These are phyloP conservation scores for Torulaspora microellipsoides DNA, from an alignment of 805 yeast species.

Conservation along the genomic window DNA sequence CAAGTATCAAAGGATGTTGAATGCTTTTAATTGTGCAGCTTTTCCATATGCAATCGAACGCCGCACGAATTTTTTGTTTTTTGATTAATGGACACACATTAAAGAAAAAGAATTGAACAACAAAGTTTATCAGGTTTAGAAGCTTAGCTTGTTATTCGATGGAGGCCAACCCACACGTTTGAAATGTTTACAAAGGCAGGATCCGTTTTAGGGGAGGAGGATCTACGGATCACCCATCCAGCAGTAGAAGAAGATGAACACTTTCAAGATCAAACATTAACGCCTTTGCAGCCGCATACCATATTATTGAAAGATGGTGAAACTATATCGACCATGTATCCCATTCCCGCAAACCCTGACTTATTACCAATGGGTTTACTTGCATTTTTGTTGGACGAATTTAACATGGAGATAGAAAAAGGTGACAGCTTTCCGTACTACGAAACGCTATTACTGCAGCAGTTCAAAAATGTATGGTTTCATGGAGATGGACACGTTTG, in stretches of 20 bases:
- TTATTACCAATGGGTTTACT: conserved; percentile 69
- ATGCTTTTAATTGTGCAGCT: too few species aligned
- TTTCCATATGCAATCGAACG: too few species aligned
- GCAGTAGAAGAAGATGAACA: conserved; percentile 1
- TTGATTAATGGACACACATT: too few species aligned
- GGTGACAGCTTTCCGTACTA: conserved; percentile 87
- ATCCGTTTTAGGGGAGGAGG: conserved; percentile 2
- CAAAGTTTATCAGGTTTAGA: neutral
- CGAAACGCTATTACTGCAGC: conserved; percentile 69
- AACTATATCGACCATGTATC: conserved; percentile 90
- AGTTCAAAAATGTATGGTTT: conserved; percentile 85
- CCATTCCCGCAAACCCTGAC: conserved; percentile 58
- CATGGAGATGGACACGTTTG: conserved; percentile 42
- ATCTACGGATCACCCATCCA: neutral
- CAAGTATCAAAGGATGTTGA: too few species aligned
- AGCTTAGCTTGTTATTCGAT: neutral
- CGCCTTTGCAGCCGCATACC: conserved; percentile 55
- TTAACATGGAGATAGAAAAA: conserved; percentile 83
- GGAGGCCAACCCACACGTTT: neutral
- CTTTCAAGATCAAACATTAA: conserved; percentile 10
- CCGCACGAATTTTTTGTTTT: too few species aligned
- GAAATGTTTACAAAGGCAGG: conserved; percentile 9
- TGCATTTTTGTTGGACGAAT: conserved; percentile 83
- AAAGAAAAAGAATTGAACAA: too few species aligned
- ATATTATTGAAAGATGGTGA: conserved; percentile 81